These are phyloP conservation scores for Fusarium floridanum DNA, from an alignment of 2,329 filamentous ascomycete species.

Conservation along the genomic window DNA sequence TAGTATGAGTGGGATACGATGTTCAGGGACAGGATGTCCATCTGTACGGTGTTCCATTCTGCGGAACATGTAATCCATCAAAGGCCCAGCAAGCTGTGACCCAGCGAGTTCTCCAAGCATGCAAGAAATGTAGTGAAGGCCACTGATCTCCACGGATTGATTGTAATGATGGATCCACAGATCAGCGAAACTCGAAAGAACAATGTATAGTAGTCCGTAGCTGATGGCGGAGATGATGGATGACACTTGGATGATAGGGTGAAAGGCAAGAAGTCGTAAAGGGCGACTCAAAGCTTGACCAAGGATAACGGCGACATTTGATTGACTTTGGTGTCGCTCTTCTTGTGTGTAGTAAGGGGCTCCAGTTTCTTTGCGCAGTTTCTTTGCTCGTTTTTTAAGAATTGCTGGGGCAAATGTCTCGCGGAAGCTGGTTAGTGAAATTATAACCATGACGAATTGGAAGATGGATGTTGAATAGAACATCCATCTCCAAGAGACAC, in stretches of 20 bases:
- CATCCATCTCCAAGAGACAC: constrained; percentile 59
- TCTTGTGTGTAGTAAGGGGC: constrained; percentile 51
- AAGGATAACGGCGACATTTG: constrained; percentile 45
- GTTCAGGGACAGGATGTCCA: constrained; percentile 37
- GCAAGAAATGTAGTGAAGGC: constrained; percentile 73
- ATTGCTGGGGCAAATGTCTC: constrained; percentile 57
- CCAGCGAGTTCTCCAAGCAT: constrained; percentile 72
- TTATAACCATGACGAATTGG: constrained; percentile 52
- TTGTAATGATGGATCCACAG: constrained; percentile 70
- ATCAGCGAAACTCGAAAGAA: constrained; percentile 71
- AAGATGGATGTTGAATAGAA: constrained; percentile 60
- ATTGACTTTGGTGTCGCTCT: constrained; percentile 52
- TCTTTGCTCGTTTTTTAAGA: constrained; percentile 50
- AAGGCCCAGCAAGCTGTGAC: constrained; percentile 59
- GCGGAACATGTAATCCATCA: constrained; percentile 57
- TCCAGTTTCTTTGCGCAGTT: constrained; percentile 50
- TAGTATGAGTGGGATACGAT: constrained; percentile 44
- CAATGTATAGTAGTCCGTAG: constrained; percentile 74
- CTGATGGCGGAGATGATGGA: constrained; percentile 68
- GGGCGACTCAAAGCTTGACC: constrained; percentile 63
- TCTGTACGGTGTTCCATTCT: constrained; percentile 35
- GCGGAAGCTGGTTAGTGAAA: constrained; percentile 50
- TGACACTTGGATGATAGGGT: constrained; percentile 71
- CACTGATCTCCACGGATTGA: constrained; percentile 69
- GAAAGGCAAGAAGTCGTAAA: constrained; percentile 66